These are phyloP conservation scores for Ambrosia artemisiifolia DNA, from an alignment of 129 eudicot species.

Conservation along the genomic window DNA sequence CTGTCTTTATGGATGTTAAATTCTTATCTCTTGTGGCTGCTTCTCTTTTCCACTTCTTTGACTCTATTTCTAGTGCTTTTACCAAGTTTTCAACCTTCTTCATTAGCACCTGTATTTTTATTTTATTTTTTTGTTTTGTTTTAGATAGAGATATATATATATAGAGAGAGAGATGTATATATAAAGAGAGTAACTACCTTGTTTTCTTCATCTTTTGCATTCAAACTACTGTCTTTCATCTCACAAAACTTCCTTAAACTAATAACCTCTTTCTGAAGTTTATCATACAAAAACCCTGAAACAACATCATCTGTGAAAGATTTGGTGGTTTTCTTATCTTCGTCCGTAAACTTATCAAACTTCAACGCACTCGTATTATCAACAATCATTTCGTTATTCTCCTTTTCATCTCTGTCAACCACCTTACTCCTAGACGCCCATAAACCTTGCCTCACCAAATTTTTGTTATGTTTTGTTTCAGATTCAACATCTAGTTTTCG, in stretches of 20 bases:
- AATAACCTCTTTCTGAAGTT: conserved; percentile 88
- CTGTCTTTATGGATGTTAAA: conserved; percentile 31
- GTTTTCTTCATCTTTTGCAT: conserved; percentile 73
- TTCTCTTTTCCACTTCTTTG: conserved; percentile 73
- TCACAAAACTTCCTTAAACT: conserved; percentile 65
- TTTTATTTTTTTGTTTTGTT: too few relatives aligned
- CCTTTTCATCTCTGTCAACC: conserved; percentile 47
- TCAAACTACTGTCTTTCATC: conserved; percentile 44
- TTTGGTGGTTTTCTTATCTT: conserved; percentile 18
- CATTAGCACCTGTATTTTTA: conserved; percentile 51
- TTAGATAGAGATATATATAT: background rate
- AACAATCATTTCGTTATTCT: conserved; percentile 40
- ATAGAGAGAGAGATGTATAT: background rate
- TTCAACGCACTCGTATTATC: conserved; percentile 30
- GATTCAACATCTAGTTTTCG: conserved; percentile 32
- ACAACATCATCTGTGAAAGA: conserved; percentile 45
- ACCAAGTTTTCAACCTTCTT: conserved; percentile 65
- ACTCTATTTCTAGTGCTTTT: conserved; percentile 70
- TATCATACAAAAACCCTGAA: conserved; percentile 86
- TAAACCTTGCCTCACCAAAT: conserved; percentile 45
- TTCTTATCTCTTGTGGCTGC: conserved; percentile 50
- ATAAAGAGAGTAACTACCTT: conserved; percentile 39
- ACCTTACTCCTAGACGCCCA: conserved; percentile 71
- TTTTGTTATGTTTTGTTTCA: conserved; percentile 37
- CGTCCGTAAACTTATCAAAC: conserved; percentile 28